Percentiles rank a stretch among this genome's conserved stretches.
Conservation (phyloP, 2,329 filamentous ascomycete genomes). For the Ascochyta fabae region DNA sequence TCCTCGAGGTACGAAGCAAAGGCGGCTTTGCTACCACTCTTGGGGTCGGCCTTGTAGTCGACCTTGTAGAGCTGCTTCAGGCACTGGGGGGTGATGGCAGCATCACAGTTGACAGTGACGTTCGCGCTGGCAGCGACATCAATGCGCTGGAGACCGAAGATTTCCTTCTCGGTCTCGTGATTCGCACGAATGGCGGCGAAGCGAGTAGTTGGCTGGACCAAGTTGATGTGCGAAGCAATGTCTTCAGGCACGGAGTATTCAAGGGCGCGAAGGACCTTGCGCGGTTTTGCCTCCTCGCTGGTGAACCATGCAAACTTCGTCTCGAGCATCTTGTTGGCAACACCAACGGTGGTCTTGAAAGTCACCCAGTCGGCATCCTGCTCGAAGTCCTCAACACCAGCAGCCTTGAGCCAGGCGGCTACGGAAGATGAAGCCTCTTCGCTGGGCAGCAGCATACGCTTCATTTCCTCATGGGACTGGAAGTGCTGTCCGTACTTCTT, state of each 20-base stretch:
- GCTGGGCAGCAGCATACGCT: constrained; percentile 52
- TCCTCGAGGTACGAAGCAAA: constrained; percentile 62
- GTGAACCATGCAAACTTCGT: constrained; percentile 56
- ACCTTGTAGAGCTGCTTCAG: constrained; percentile 59
- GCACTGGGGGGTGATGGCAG: constrained; percentile 55
- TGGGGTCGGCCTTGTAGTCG: constrained; percentile 54
- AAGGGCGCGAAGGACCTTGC: constrained; percentile 53
- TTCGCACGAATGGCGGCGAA: constrained; percentile 50
- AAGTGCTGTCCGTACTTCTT: constrained; percentile 59
- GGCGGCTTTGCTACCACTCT: constrained; percentile 56
- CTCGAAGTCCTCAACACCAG: constrained; percentile 47
- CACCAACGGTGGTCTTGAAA: constrained; percentile 49
- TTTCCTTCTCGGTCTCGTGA: constrained; percentile 27
- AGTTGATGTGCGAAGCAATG: constrained; percentile 51
- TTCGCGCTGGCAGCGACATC: constrained; percentile 21
- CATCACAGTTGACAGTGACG: constrained; percentile 28
- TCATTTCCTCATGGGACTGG: constrained; percentile 50
- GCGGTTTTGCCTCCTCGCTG: constrained; percentile 45
- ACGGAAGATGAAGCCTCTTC: constrained; percentile 48
- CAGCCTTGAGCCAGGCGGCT: constrained; percentile 53
- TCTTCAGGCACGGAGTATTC: constrained; percentile 52
- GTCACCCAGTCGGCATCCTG: constrained; percentile 48
- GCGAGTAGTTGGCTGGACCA: constrained; percentile 60
- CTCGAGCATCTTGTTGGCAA: constrained; percentile 54
- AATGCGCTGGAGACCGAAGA: constrained; percentile 21